Percentiles rank a stretch among this genome's conserved stretches.
Conservation (phyloP, 306 rosid species). For the Purshia tridentata region DNA sequence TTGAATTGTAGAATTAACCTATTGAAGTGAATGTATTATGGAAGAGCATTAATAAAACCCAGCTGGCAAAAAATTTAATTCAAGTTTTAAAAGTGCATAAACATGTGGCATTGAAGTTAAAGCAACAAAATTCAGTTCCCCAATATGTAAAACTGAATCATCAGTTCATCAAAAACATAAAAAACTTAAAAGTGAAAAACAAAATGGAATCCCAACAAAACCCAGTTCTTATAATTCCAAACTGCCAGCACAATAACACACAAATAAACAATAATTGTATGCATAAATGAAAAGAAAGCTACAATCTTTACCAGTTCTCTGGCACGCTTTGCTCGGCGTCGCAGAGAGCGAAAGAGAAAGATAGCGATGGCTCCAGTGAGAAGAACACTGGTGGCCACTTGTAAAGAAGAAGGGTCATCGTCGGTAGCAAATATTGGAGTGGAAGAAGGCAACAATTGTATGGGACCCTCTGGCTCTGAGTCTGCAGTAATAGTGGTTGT, state of each 20-base stretch:
- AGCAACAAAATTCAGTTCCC: constrained; percentile 3
- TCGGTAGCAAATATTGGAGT: constrained; percentile 64
- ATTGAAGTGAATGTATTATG: not conserved
- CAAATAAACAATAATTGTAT: not conserved
- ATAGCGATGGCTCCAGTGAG: constrained; percentile 82
- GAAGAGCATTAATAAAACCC: not conserved
- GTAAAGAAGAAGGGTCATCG: constrained; percentile 78
- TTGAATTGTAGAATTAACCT: not conserved
- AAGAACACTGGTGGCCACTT: constrained; percentile 81
- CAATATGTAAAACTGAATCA: not conserved
- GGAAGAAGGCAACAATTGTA: constrained; percentile 53
- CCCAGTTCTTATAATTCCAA: constrained; percentile 9
- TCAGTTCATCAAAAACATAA: not conserved
- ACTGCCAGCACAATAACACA: not conserved
- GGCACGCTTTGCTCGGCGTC: constrained; percentile 85
- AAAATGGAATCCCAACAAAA: constrained; percentile 7
- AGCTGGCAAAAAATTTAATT: not conserved
- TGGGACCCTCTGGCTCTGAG: constrained; percentile 54
- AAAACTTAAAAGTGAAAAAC: not conserved
- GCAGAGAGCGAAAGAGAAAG: constrained; percentile 81
- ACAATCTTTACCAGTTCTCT: constrained; percentile 59
- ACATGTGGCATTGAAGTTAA: not conserved
- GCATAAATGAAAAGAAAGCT: not conserved
- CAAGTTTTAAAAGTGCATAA: not conserved
- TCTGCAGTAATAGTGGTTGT: constrained; percentile 7